These are phyloP conservation scores for Leucaena leucocephala DNA, from an alignment of 306 rosid genomes.

Conservation along the genomic window DNA sequence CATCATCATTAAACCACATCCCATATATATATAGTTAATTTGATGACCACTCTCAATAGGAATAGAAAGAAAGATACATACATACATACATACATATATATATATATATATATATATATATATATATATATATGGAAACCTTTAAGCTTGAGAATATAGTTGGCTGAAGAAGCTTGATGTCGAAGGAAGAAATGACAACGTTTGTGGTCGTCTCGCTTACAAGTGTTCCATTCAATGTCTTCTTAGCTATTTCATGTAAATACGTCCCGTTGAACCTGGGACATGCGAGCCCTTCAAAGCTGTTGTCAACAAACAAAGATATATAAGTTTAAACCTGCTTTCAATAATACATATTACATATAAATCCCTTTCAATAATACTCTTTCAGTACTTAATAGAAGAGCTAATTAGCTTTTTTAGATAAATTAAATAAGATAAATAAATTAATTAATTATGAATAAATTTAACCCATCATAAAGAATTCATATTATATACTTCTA, in stretches of 20 bases:
- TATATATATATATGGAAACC: not conserved
- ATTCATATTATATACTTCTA: too few relatives aligned
- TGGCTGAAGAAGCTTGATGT: slow-evolving; percentile 13
- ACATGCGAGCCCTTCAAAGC: fast-evolving
- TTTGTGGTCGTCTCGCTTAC: slow-evolving; percentile 1
- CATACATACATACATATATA: too few relatives aligned
- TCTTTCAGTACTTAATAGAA: too few relatives aligned
- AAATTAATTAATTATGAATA: too few relatives aligned
- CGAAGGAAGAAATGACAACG: slow-evolving; percentile 22
- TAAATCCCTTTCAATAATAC: too few relatives aligned
- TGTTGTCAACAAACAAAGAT: not conserved
- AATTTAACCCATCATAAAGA: too few relatives aligned
- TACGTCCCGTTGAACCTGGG: slow-evolving; percentile 6
- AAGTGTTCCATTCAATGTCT: not conserved
- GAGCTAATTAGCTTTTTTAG: too few relatives aligned
- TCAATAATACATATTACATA: too few relatives aligned
- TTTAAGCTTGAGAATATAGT: not conserved
- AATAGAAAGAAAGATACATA: too few relatives aligned
- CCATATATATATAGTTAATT: not conserved
- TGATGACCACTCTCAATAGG: not conserved
- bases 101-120: too few relatives aligned
- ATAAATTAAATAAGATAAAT: too few relatives aligned
- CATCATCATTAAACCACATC: not conserved
- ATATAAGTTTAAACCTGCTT: too few relatives aligned
- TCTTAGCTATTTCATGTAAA: not conserved